Percentiles rank a stretch among this genome's conserved stretches.
Evolutionary conservation across 257 asterid species (phyloP).

Genomic region (Scutellaria baicalensis): DNA sequence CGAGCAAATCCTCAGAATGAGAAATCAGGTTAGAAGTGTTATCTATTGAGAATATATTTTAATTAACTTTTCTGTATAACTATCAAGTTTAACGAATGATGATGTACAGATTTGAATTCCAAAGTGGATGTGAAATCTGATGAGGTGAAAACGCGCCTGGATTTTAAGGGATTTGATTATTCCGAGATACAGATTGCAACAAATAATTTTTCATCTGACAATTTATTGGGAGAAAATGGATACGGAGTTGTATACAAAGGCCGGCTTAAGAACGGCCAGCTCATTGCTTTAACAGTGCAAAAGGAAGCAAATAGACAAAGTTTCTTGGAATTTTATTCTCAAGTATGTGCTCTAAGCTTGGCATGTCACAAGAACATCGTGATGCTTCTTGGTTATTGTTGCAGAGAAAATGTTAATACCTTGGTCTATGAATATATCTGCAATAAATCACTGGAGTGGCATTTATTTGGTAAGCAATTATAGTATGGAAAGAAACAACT

Average conservation of each 20-base stretch:
- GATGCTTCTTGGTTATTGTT: slow-evolving; percentile 61
- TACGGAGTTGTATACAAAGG: slow-evolving; percentile 60
- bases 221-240: slow-evolving; percentile 65
- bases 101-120: slow-evolving; percentile 19
- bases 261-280: slow-evolving; percentile 46
- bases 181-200: slow-evolving; percentile 57
- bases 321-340: slow-evolving; percentile 39
- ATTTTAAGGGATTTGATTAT: slow-evolving; percentile 38
- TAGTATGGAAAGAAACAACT: not conserved
- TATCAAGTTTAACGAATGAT: not conserved
- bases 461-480: slow-evolving; percentile 49
- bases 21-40: slow-evolving; percentile 40
- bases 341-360: slow-evolving; percentile 33
- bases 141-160: slow-evolving; percentile 31
- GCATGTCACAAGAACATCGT: slow-evolving; percentile 58
- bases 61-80: not conserved
- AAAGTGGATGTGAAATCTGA: slow-evolving; percentile 19
- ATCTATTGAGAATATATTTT: not conserved
- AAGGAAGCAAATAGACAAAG: slow-evolving; percentile 47
- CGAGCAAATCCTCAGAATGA: slow-evolving; percentile 17
- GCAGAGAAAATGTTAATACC: slow-evolving; percentile 39
- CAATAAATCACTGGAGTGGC: slow-evolving; percentile 67
- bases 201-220: slow-evolving; percentile 44
- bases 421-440: slow-evolving; percentile 58
- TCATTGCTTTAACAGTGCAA: slow-evolving; percentile 48